phyloP scores from a whole-genome alignment of 805 yeast genomes.

The Lipomyces japonicus region DNA sequence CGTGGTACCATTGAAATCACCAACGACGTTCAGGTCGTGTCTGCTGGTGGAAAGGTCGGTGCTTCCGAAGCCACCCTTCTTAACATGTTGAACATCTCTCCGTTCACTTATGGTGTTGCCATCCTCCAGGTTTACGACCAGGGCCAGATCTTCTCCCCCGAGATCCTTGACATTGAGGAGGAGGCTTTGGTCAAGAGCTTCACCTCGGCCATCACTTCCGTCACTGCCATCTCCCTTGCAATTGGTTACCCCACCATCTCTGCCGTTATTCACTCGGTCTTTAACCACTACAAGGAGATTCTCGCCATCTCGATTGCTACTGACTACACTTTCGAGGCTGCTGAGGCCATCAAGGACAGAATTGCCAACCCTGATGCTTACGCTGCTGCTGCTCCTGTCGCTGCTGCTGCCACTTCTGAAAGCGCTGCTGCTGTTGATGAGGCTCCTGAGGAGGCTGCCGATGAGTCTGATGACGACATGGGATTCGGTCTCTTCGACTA shows the following conservation, averaged over 20 bases:
- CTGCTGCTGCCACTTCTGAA: conserved; percentile 67
- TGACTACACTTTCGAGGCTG: conserved; percentile 98
- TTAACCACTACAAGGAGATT: conserved; percentile 99
- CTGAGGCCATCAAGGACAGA: conserved; percentile 98
- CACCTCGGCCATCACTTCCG: conserved; percentile 84
- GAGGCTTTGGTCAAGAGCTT: conserved; percentile 92
- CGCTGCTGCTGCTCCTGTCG: conserved; percentile 99
- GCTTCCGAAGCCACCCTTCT: conserved; percentile 98
- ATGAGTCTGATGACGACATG: conserved; percentile 75
- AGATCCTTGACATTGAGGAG: conserved; percentile 97
- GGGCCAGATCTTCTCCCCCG: conserved; percentile 96
- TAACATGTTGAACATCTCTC: conserved; percentile 99
- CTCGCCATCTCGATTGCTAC: conserved; percentile 97
- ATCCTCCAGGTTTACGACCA: conserved; percentile 96
- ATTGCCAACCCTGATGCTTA: conserved; percentile 99
- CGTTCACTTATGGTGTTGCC: conserved; percentile 98
- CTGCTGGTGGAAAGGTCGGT: conserved; percentile 84
- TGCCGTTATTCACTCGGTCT: conserved; percentile 97
- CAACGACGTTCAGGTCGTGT: conserved; percentile 93
- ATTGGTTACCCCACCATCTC: conserved; percentile 99
- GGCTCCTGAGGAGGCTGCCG: conserved; percentile 72
- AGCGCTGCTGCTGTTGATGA: conserved; percentile 64
- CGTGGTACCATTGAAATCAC: conserved; percentile 99
- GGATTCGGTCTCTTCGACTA: conserved; percentile 99
- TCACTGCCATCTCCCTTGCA: conserved; percentile 96